Base-by-base conservation (phyloP, 78 protist genomes). In the Guillardia theta region DNA sequence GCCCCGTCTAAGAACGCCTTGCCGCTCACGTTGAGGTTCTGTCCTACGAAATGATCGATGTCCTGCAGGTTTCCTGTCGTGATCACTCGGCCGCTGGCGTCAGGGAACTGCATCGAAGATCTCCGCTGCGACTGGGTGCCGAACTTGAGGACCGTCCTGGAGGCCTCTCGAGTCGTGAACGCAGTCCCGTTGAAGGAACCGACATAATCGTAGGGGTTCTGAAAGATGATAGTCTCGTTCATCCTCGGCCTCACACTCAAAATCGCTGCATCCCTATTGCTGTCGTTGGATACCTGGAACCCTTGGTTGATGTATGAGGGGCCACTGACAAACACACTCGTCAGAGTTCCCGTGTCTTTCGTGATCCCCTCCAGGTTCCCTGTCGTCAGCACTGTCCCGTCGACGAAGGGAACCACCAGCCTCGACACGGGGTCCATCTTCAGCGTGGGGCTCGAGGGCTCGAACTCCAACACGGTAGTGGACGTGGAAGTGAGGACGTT, bases 21-120 rank as follows among this genome's bases (percentile, higher is more conserved):
- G 27, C 83, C 83, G 83, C 45, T 33, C 83, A 70, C 83, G 83
- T 70, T 70, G n/a, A 70, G 83, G 36, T 33, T 36, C 83, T 70
- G 33, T 24, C 83, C 83, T 15, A 3, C 1, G 41, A 70, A 70
- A 15, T 22, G 36, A 15, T 12, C 1, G 36, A 70, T 12, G 83
- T 70, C 83, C 41, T 12, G 45, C 9, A 70, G 83, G 41, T 70
- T 70, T 24, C 83, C 83, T 12, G 83, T 70, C 33, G 83, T 70
- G 83, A 70, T 70, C 45, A 70, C 83, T 36, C 46, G n/a, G 41
- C 83, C 83, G 46, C 46, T 36, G 41, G 83, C 33, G 27, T 36
- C 83, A 12, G 83, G 83, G 36, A 70, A 22, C 41, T 22, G 83
- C 41, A 70, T 6, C 41, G n/a, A 12, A 4, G 83, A 36, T 15